These are phyloP conservation scores for Trypanosoma scelopori DNA, from an alignment of 208 protist genomes.

Conservation along the genomic window DNA sequence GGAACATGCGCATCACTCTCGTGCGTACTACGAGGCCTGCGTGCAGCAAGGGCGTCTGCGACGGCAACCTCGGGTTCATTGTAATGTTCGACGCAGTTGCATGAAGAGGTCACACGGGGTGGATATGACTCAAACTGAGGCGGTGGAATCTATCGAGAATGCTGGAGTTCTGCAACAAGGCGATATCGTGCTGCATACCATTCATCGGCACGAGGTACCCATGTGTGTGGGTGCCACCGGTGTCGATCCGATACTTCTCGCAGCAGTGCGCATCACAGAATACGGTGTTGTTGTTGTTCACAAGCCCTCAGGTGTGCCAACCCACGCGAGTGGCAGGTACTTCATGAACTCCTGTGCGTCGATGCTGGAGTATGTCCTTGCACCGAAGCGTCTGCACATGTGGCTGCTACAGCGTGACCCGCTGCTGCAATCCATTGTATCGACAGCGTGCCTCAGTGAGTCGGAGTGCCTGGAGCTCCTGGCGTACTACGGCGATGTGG, in stretches of 20 bases:
- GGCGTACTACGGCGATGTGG: conserved; percentile 43
- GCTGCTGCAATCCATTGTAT: conserved; percentile 74
- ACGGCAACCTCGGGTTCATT: conserved; percentile 5
- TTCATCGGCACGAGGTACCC: conserved; percentile 95
- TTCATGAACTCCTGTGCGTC: conserved; percentile 89
- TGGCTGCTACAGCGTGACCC: conserved; percentile 62
- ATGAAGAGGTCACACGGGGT: conserved; percentile 30
- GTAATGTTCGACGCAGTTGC: conserved; percentile 20
- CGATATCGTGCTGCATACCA: conserved; percentile 85
- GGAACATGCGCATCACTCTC: conserved; percentile 86
- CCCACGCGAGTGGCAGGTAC: conserved; percentile 91
- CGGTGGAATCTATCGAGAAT: background rate
- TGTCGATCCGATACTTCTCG: conserved; percentile 48
- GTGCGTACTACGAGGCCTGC: conserved; percentile 83
- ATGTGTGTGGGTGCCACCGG: conserved; percentile 66
- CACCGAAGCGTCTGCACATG: conserved; percentile 61
- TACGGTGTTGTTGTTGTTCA: conserved; percentile 67
- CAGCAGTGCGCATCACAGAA: conserved; percentile 48
- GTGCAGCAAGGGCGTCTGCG: conserved; percentile 72
- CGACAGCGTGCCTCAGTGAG: conserved; percentile 37
- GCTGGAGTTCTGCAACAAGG: conserved; percentile 47
- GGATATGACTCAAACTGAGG: conserved; percentile 12
- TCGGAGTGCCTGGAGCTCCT: conserved; percentile 61
- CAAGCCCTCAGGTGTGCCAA: conserved; percentile 81
- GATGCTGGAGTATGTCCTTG: conserved; percentile 89